Conservation (phyloP, 2,329 filamentous ascomycete genomes). For the Fusarium circinatum region DNA sequence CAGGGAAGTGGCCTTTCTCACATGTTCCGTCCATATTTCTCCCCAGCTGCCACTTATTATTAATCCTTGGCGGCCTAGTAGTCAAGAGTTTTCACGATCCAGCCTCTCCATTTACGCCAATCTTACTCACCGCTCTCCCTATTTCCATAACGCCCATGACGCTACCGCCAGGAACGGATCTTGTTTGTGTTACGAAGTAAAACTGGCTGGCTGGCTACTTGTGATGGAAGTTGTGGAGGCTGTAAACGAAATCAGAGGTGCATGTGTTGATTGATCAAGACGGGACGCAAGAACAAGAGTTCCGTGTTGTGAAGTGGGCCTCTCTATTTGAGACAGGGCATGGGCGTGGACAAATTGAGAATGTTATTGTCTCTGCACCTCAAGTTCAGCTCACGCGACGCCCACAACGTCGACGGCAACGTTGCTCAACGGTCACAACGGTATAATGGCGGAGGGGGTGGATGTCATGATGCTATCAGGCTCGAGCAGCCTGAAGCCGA, state of each 20-base stretch:
- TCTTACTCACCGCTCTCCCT: constrained; percentile 25
- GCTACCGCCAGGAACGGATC: constrained; percentile 14
- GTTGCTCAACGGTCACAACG: constrained; percentile 1
- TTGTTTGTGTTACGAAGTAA: constrained; percentile 12
- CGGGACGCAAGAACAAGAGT: constrained; percentile 24
- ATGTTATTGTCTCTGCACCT: constrained; percentile 5
- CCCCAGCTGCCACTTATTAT: not conserved
- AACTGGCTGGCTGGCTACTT: constrained; percentile 6
- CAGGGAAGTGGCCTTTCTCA: not conserved
- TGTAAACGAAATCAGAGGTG: not conserved
- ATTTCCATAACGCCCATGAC: not conserved
- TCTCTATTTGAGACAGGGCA: not conserved
- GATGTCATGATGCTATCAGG: constrained; percentile 20
- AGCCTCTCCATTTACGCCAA: constrained; percentile 18
- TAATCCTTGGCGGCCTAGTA: not conserved
- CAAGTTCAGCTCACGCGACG: constrained; percentile 9
- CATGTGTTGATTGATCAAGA: constrained; percentile 28
- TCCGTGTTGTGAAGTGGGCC: constrained; percentile 2
- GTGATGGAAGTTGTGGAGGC: constrained; percentile 29
- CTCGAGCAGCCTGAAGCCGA: constrained; percentile 8
- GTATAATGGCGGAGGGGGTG: constrained; percentile 11
- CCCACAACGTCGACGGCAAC: constrained; percentile 4
- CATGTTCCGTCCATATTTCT: not conserved
- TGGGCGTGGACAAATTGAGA: not conserved
- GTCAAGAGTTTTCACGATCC: constrained; percentile 7